These are phyloP conservation scores for Nidula niveotomentosa DNA, from an alignment of 1,284 basidiomycete genomes.

Conservation along the genomic window DNA sequence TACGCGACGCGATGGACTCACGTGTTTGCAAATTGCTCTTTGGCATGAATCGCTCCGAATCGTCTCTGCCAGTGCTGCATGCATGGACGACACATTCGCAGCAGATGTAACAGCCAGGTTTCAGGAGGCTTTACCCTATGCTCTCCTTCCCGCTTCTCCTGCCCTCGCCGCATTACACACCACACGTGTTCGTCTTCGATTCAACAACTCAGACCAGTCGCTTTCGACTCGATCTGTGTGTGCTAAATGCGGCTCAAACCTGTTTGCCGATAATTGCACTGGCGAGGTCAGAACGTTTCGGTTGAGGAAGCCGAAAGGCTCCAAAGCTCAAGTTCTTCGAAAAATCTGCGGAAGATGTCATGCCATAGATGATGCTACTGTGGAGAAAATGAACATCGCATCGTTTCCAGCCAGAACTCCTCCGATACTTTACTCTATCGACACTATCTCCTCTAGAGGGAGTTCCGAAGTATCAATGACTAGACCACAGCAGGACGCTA, in stretches of 20 bases:
- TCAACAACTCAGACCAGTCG: slow-evolving; percentile 3
- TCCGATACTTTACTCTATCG: no score
- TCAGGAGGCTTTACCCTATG: slow-evolving; percentile 43
- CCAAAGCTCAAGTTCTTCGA: slow-evolving; percentile 10
- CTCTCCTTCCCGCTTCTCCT: slow-evolving; percentile 48
- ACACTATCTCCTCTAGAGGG: no score
- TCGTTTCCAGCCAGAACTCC: background rate
- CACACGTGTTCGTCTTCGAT: slow-evolving; percentile 24
- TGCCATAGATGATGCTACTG: slow-evolving; percentile 5
- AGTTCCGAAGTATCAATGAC: no score
- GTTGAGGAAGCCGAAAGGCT: background rate
- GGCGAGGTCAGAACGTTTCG: background rate
- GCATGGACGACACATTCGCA: background rate
- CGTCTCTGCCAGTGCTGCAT: no score
- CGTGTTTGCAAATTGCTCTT: slow-evolving; percentile 8
- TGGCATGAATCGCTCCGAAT: background rate
- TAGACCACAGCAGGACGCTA: no score
- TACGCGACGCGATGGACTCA: slow-evolving; percentile 6
- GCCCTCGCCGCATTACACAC: slow-evolving; percentile 61
- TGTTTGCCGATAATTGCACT: slow-evolving; percentile 18
- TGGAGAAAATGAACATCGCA: slow-evolving; percentile 4
- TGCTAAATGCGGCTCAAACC: slow-evolving; percentile 47
- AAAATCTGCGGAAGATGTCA: slow-evolving; percentile 21
- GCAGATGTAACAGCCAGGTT: slow-evolving; percentile 40
- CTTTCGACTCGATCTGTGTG: slow-evolving; percentile 37